Evolutionary conservation across 2,329 filamentous ascomycete species (phyloP).

Genomic region (Ophiobolus disseminans): DNA sequence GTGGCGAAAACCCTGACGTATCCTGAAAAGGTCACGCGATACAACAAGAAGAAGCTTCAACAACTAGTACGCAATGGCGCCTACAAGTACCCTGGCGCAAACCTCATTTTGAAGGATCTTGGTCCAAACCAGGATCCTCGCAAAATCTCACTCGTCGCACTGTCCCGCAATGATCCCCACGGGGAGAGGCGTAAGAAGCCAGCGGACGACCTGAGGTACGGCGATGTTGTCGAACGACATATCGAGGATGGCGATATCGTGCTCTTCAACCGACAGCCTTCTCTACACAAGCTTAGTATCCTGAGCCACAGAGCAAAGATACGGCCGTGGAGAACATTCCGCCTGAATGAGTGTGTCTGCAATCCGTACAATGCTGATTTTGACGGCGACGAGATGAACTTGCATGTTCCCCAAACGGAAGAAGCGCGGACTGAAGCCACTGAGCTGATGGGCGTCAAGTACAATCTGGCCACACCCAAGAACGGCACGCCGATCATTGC

Average conservation of each 20-base stretch:
- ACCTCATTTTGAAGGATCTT: constrained; percentile 74
- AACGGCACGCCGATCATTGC: constrained; percentile 98
- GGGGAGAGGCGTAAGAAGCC: constrained; percentile 71
- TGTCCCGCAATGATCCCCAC: constrained; percentile 39
- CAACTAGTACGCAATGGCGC: constrained; percentile 77
- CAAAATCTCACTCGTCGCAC: constrained; percentile 73
- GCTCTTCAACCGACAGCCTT: constrained; percentile 97
- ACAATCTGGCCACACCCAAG: constrained; percentile 94
- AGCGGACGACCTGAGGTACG: constrained; percentile 77
- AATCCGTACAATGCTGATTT: constrained; percentile 99
- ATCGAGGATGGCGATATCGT: constrained; percentile 95
- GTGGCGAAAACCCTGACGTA: constrained; percentile 98
- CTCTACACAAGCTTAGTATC: constrained; percentile 97
- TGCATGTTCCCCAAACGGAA: constrained; percentile 97
- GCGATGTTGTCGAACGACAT: constrained; percentile 92
- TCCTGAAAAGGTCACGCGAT: constrained; percentile 82
- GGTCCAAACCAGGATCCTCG: constrained; percentile 56
- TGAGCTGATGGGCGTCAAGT: constrained; percentile 95
- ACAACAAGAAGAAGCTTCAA: constrained; percentile 84
- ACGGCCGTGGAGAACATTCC: constrained; percentile 92
- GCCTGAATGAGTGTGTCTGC: constrained; percentile 97
- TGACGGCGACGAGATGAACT: constrained; percentile 98
- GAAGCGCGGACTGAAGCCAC: constrained; percentile 95
- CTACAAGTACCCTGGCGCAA: constrained; percentile 84
- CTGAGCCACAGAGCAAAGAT: constrained; percentile 95